phyloP scores from a whole-genome alignment of 2,329 filamentous ascomycete genomes.

The Dendryphion nanum region DNA sequence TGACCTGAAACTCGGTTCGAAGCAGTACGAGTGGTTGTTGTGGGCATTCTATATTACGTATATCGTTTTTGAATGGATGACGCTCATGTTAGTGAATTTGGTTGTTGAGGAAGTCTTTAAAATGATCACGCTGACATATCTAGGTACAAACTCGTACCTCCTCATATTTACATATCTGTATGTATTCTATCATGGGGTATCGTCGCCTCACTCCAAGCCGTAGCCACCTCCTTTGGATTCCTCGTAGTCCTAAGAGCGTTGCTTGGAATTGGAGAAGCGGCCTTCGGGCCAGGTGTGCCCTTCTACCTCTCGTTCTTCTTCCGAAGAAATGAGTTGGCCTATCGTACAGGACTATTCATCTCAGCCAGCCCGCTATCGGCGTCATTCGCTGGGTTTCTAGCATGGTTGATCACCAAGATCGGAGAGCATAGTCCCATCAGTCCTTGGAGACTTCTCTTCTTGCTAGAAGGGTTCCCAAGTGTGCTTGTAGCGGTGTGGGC shows the following conservation, averaged over 20 bases:
- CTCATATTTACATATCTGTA: constrained; percentile 60
- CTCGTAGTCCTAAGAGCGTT: constrained; percentile 60
- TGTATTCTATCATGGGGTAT: constrained; percentile 79
- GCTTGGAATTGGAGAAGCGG: constrained; percentile 60
- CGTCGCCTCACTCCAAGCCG: constrained; percentile 68
- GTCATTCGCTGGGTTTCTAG: constrained; percentile 73
- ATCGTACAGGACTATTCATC: constrained; percentile 82
- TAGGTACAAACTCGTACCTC: constrained; percentile 57
- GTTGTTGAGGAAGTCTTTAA: neutral
- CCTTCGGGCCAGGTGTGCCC: constrained; percentile 62
- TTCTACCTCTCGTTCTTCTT: constrained; percentile 67
- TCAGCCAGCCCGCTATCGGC: constrained; percentile 66
- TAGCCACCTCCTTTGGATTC: constrained; percentile 49
- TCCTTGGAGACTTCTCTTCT: constrained; percentile 81
- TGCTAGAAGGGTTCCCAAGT: constrained; percentile 82
- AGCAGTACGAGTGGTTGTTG: constrained; percentile 61
- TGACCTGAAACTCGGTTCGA: constrained; percentile 54
- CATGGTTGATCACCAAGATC: constrained; percentile 73
- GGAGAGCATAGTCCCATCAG: constrained; percentile 67
- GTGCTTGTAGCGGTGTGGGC: constrained; percentile 71
- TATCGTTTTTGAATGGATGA: constrained; percentile 65
- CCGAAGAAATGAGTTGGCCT: constrained; percentile 70
- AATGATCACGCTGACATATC: neutral
- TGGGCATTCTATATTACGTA: constrained; percentile 65
- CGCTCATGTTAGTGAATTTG: constrained; percentile 53